phyloP scores from a whole-genome alignment of 805 yeast genomes.

The Scheffersomyces lignosus region DNA sequence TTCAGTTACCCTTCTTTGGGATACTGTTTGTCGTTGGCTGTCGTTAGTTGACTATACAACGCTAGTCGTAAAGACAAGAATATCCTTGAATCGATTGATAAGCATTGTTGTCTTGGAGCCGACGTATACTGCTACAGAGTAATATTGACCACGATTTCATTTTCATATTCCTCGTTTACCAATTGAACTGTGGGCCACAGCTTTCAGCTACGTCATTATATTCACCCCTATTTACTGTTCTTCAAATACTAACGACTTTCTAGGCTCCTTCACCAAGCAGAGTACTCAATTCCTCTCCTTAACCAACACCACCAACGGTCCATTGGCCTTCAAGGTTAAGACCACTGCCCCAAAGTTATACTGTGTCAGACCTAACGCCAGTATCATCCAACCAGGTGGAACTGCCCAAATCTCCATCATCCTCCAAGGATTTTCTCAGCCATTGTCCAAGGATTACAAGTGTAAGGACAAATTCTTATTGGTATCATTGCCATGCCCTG shows the following conservation, averaged over 20 bases:
- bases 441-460: constrained; percentile 69
- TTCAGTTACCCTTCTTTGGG: too few species aligned
- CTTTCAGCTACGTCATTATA: constrained; percentile 1
- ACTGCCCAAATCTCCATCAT: constrained; percentile 75
- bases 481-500: constrained; percentile 78
- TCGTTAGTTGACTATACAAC: too few species aligned
- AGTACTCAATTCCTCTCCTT: constrained; percentile 62
- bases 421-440: constrained; percentile 77
- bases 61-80: too few species aligned
- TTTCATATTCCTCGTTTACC: too few species aligned
- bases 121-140: too few species aligned
- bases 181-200: too few species aligned
- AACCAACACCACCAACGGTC: constrained; percentile 54
- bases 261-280: constrained; percentile 76
- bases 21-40: too few species aligned
- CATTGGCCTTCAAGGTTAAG: constrained; percentile 90
- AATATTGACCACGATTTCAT: too few species aligned
- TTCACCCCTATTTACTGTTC: neutral
- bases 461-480: constrained; percentile 92
- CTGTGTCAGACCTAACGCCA: constrained; percentile 95
- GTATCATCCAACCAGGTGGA: constrained; percentile 72
- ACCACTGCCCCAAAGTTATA: constrained; percentile 96
- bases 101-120: too few species aligned
- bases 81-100: too few species aligned
- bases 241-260: constrained; percentile 8